Conservation (phyloP, 2,329 filamentous ascomycete species). For the Tolypocladium inflatum region DNA sequence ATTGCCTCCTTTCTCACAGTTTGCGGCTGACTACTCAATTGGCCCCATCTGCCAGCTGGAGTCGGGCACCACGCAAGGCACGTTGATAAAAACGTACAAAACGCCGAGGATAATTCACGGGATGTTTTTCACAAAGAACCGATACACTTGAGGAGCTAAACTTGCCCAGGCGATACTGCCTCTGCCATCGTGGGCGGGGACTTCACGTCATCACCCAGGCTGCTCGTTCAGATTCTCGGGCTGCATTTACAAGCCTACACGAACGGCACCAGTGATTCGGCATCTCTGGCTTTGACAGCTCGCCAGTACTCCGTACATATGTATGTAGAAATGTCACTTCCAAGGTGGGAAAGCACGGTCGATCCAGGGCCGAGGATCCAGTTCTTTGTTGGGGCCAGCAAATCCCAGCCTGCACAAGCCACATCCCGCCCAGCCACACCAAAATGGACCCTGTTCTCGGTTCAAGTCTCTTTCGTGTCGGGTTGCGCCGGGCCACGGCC, state of each 20-base stretch:
- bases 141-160: too few relatives aligned
- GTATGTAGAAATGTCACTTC: background rate
- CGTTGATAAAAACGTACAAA: too few relatives aligned
- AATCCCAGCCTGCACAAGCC: background rate
- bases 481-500: slow-evolving; percentile 4
- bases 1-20: background rate
- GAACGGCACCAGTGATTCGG: background rate
- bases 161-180: too few relatives aligned
- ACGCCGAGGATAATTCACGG: too few relatives aligned
- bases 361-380: background rate
- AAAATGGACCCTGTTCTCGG: background rate
- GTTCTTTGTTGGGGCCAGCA: background rate
- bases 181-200: too few relatives aligned
- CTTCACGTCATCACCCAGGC: too few relatives aligned
- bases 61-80: too few relatives aligned
- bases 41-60: background rate
- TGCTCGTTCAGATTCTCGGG: too few relatives aligned
- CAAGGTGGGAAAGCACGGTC: background rate
- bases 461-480: background rate
- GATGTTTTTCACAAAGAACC: too few relatives aligned
- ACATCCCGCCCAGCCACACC: background rate
- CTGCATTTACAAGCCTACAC: too few relatives aligned
- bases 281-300: background rate
- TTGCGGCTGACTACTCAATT: background rate
- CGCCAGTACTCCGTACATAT: too few relatives aligned